phyloP scores from a whole-genome alignment of 805 yeast genomes.

The Ogataea paraovalis region DNA sequence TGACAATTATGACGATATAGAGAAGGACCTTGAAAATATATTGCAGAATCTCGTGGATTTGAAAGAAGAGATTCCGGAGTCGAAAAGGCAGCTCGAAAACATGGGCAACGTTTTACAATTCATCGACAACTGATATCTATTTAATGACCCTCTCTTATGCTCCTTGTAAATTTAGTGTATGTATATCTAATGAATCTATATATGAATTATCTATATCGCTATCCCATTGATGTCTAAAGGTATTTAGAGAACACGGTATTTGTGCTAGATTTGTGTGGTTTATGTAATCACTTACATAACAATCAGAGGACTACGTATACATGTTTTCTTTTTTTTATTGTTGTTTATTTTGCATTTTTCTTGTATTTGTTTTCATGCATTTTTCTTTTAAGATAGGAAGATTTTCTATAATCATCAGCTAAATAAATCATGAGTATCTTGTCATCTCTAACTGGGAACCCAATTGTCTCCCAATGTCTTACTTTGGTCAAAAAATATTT shows the following conservation, averaged over 20 bases:
- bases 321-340: too few species aligned
- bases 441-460: neutral
- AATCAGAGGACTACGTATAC: too few species aligned
- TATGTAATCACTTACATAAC: too few species aligned
- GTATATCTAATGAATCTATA: neutral
- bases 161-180: neutral
- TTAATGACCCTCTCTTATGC: too few species aligned
- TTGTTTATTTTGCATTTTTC: too few species aligned
- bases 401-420: too few species aligned
- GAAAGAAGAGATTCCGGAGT: conserved; percentile 35
- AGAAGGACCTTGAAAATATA: conserved; percentile 11
- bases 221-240: too few species aligned
- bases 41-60: conserved; percentile 32
- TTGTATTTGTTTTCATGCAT: too few species aligned
- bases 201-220: too few species aligned
- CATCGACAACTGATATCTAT: conserved; percentile 9
- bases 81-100: conserved; percentile 33
- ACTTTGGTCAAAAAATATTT: neutral
- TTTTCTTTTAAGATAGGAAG: too few species aligned
- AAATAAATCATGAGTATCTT: neutral
- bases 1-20: conserved; percentile 5
- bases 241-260: too few species aligned
- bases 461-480: neutral
- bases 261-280: too few species aligned
- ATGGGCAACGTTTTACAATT: conserved; percentile 21